Evolutionary conservation across 108 stramenopile genomes (phyloP), one percentile per base, ranked within the genome.

Genomic region (Fistulifera pelliculosa): DNA sequence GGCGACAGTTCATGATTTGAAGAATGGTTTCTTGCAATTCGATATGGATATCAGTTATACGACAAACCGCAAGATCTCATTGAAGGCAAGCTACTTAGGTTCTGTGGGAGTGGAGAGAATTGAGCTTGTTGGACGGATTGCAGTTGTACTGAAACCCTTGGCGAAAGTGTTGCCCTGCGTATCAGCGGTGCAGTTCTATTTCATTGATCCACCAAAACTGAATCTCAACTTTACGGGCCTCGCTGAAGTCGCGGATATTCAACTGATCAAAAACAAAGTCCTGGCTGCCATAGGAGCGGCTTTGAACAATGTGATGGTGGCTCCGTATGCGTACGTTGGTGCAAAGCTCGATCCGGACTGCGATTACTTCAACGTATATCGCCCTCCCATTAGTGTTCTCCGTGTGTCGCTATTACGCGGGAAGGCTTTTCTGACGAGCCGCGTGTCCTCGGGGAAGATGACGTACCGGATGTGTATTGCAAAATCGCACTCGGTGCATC

Each of bases 381-480:
- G 41, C n/a, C 75, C 70, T 26, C 78, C 77, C 1, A 40, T 61
- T 0, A 80, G 85, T n/a, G 53, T 86, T 41, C 43, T 67, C 7
- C 77, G 85, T 17, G 21, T 86, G 6, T 60, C 58, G 0, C 62
- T 62, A 2, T 41, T 68, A 4, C 11, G 43, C 4, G 80, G 80
- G 49, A 66, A 14, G 85, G 80, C 14, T 86, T 81, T 62, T 28
- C 50, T 0, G 58, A 77, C 11, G 62, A 79, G 47, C 68, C 72
- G 55, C 47, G 59, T 23, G 13, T 57, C 25, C 42, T 81, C 12
- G 39, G 66, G 1, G 75, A 69, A 26, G 55, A 66, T 28, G 85
- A 86, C 44, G 64, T 86, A 50, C 85, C 85, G 14, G 85, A 86
- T 60, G 61, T 76, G 2, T 86, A 76, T 45, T 58, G 68, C 26